A percentile compares a stretch with the other conserved stretches of the same genome.
Conservation (phyloP, 257 asterid genomes). For the Petrea volubilis region DNA sequence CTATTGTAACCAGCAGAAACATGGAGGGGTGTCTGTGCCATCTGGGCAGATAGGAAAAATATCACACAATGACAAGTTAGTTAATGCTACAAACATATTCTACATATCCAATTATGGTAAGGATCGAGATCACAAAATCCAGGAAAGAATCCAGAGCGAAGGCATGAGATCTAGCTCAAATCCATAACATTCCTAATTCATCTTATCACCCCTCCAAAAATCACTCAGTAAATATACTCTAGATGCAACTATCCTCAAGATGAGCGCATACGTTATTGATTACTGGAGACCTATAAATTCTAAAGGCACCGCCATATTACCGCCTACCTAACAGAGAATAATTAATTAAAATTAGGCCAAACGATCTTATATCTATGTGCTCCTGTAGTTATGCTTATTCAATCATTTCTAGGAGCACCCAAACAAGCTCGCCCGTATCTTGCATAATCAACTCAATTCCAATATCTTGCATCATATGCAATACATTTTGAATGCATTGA, state of each 20-base stretch:
- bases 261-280: background rate
- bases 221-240: background rate
- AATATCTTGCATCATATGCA: background rate
- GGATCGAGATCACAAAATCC: background rate
- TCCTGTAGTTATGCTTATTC: constrained; percentile 5
- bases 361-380: background rate
- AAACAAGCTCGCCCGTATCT: background rate
- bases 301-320: constrained; percentile 10
- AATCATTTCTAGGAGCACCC: background rate
- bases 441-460: background rate
- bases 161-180: background rate
- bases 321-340: background rate
- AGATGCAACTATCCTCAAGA: background rate
- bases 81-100: background rate
- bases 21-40: constrained; percentile 98
- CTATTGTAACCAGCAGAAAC: constrained; percentile 94
- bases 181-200: background rate
- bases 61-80: constrained; percentile 11
- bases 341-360: background rate
- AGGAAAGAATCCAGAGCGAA: background rate
- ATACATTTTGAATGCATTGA: background rate
- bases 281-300: constrained; percentile 2
- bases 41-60: constrained; percentile 42
- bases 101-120: background rate
- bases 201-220: background rate